phyloP scores from a whole-genome alignment of 768 basidiomycete genomes.

The Lyophyllum decastes region DNA sequence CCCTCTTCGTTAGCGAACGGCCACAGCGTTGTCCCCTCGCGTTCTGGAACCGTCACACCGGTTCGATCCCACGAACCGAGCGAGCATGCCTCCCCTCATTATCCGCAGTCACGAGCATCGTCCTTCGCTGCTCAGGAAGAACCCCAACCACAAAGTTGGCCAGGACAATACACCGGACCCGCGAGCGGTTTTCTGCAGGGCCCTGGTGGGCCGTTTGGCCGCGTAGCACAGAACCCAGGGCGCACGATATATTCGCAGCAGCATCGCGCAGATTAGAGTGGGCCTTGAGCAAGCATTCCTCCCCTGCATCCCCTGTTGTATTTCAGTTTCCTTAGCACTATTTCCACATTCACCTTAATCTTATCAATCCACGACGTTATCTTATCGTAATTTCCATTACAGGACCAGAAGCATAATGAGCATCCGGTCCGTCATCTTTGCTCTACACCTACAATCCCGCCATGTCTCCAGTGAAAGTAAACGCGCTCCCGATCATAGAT shows the following conservation, averaged over 20 bases:
- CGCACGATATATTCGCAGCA: constrained; percentile 65
- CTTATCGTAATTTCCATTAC: constrained; percentile 7
- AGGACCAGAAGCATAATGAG: not conserved
- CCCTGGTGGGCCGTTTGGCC: constrained; percentile 40
- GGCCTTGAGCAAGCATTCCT: not conserved
- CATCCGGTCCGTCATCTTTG: not conserved
- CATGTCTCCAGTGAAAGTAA: constrained; percentile 14
- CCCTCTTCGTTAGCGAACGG: constrained; percentile 26
- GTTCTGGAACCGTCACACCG: constrained; percentile 24
- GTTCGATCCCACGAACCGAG: constrained; percentile 19
- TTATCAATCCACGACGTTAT: constrained; percentile 19
- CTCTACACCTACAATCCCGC: not conserved
- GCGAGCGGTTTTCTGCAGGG: constrained; percentile 52
- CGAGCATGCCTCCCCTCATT: constrained; percentile 16
- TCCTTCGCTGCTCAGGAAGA: constrained; percentile 20
- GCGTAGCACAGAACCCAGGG: constrained; percentile 48
- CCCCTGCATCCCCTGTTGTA: not conserved
- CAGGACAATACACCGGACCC: constrained; percentile 47
- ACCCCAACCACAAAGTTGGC: constrained; percentile 21
- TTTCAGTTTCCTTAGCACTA: constrained; percentile 1
- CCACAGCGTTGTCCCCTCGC: constrained; percentile 18
- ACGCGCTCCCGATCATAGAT: constrained; percentile 67
- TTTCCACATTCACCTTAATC: constrained; percentile 16
- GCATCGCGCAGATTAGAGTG: constrained; percentile 16
- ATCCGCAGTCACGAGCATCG: constrained; percentile 16